Base-by-base conservation (phyloP, 371 early-diverging fungal species). In the Mucor irregularis region DNA sequence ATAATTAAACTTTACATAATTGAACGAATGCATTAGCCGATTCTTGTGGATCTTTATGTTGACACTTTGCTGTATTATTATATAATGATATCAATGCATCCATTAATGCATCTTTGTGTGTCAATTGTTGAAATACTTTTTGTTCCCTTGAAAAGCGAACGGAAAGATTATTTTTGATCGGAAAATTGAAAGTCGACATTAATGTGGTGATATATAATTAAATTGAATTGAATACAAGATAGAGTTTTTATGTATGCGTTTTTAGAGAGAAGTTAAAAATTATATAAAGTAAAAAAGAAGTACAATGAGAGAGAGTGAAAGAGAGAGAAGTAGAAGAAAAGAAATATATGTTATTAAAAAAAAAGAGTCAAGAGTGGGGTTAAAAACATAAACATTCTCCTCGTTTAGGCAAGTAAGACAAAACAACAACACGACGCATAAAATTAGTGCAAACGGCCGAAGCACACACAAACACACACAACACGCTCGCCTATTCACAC, bases 1-100 rank as follows among this genome's bases (percentile, higher is more conserved):
- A 7, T 7, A 14, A 16, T 34, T 14, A 10, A 13, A 30, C 28
- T 10, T 42, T 47, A 62, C 62, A 62, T 56, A 56, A 34, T 39
- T 62, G 52, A 31, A 62, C 51, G 19, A 62, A 62, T 47, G 50
- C 44, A 24, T 55, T 37, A 8, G 50, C 31, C 3, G 38, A 42
- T 11, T 64, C 58, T 53, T 45, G 45, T 46, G 37, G 19, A n/a
- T 46, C 38, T n/a, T 44, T 58, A 17, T 5, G n/a, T 11, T 62
- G 49, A 33, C 46, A 30, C 2, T 56, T 50, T 5, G 47, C 33
- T 26, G 55, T 35, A 21, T 44, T 58, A 37, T 56, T 24, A 21
- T 59, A 64, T 2, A 64, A 34, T 11, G 46, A 33, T n/a, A 50
- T 29, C 28, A 64, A 54, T 47, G 64, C 64, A 55, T 64, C 64